Evolutionary conservation across 1,139 yeast genomes (phyloP).

Genomic region (Entelexis paramagnoliae): DNA sequence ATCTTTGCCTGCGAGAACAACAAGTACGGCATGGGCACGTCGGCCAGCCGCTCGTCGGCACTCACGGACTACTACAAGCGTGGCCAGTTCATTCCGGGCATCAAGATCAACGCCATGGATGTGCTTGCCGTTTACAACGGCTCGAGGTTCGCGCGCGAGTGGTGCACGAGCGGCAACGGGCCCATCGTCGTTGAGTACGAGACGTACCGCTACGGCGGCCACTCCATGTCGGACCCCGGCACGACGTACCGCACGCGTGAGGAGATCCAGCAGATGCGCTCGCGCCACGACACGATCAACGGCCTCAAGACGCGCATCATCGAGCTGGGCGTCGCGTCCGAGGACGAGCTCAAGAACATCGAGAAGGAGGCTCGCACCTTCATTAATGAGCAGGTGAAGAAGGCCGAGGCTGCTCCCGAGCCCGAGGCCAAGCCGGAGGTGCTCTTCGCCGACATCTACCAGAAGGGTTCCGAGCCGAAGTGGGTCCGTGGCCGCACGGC

Average conservation of each 20-base stretch:
- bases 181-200: constrained; percentile 93
- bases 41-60: constrained; percentile 95
- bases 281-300: constrained; percentile 94
- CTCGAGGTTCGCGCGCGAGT: constrained; percentile 92
- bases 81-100: constrained; percentile 98
- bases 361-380: constrained; percentile 94
- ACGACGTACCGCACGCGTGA: constrained; percentile 99
- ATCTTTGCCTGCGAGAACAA: constrained; percentile 95
- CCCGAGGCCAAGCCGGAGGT: constrained; percentile 94
- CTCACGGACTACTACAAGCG: constrained; percentile 95
- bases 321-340: constrained; percentile 77
- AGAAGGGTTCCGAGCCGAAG: constrained; percentile 86
- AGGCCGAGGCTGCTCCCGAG: constrained; percentile 87
- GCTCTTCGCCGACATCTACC: constrained; percentile 92
- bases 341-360: constrained; percentile 84
- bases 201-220: constrained; percentile 99
- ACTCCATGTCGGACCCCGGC: constrained; percentile 99
- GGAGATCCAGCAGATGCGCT: constrained; percentile 98
- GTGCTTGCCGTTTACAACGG: constrained; percentile 91
- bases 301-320: constrained; percentile 82
- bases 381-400: constrained; percentile 88
- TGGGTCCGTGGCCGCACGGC: constrained; percentile 80
- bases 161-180: constrained; percentile 89
- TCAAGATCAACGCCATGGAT: constrained; percentile 98
- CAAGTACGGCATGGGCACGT: constrained; percentile 99